Conservation (phyloP, 257 asterid species). For the Catharanthus roseus region DNA sequence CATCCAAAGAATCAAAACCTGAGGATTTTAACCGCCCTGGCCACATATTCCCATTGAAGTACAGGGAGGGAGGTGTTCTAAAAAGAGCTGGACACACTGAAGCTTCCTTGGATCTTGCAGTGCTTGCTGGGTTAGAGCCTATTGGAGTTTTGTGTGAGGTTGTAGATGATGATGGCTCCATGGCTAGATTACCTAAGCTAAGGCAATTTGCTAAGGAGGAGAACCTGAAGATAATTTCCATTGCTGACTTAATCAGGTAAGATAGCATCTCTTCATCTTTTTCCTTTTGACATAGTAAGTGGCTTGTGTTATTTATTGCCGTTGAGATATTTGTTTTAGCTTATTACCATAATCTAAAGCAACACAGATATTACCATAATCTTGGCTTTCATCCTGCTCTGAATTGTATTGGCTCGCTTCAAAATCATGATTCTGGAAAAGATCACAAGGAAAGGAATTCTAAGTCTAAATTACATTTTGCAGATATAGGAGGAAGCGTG, state of each 20-base stretch:
- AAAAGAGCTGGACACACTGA: conserved; percentile 99
- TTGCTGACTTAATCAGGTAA: conserved; percentile 91
- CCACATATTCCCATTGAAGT: conserved; percentile 90
- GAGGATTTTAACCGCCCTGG: conserved; percentile 98
- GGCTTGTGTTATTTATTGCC: neutral
- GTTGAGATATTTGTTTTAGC: neutral
- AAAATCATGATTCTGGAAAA: neutral
- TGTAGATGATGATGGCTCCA: conserved; percentile 98
- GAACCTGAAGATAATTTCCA: conserved; percentile 69
- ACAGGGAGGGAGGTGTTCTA: conserved; percentile 90
- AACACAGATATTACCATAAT: no score
- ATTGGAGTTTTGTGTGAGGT: conserved; percentile 87
- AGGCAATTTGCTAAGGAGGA: conserved; percentile 57
- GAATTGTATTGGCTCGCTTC: neutral
- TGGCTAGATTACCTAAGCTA: conserved; percentile 94
- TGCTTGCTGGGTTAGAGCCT: conserved; percentile 82
- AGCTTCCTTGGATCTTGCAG: conserved; percentile 88
- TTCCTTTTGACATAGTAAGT: neutral
- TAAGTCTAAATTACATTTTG: conserved; percentile 23
- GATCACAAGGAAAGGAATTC: conserved; percentile 1
- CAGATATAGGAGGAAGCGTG: conserved; percentile 93
- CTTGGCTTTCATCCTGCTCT: no score
- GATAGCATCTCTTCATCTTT: conserved; percentile 2
- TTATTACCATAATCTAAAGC: no score
- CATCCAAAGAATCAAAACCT: conserved; percentile 73